These are phyloP conservation scores for Posidonia oceanica DNA, from an alignment of 116 monocot species.

Conservation along the genomic window DNA sequence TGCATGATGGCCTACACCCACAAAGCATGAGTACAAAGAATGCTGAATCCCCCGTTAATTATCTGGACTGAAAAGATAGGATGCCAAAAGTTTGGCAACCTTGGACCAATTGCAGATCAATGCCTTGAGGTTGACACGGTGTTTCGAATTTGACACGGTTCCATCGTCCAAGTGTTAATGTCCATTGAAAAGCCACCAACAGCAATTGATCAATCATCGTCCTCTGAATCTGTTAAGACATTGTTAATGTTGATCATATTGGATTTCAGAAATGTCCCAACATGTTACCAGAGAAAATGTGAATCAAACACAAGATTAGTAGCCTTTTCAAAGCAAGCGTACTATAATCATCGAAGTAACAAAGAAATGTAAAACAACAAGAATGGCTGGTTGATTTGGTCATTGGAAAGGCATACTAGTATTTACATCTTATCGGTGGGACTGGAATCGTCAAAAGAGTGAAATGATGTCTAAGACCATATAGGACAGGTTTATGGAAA, in stretches of 20 bases:
- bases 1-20: background rate
- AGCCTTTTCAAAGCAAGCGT: too few relatives aligned
- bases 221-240: slow-evolving; percentile 13
- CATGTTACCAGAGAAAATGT: background rate
- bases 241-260: background rate
- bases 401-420: too few relatives aligned
- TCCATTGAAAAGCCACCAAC: background rate
- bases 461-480: too few relatives aligned
- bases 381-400: too few relatives aligned
- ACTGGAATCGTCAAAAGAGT: too few relatives aligned
- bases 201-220: slow-evolving; percentile 9
- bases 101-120: background rate
- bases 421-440: too few relatives aligned
- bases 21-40: background rate
- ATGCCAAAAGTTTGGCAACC: background rate
- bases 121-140: background rate
- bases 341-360: too few relatives aligned
- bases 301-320: background rate
- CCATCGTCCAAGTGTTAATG: background rate
- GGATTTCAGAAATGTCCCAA: background rate
- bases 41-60: background rate
- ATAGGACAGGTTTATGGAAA: too few relatives aligned
- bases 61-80: background rate
- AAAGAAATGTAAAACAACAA: too few relatives aligned
- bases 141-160: background rate